Evolutionary conservation across 345 rosid species (phyloP), one percentile per base, ranked within the genome.

Genomic region (Angophora floribunda): DNA sequence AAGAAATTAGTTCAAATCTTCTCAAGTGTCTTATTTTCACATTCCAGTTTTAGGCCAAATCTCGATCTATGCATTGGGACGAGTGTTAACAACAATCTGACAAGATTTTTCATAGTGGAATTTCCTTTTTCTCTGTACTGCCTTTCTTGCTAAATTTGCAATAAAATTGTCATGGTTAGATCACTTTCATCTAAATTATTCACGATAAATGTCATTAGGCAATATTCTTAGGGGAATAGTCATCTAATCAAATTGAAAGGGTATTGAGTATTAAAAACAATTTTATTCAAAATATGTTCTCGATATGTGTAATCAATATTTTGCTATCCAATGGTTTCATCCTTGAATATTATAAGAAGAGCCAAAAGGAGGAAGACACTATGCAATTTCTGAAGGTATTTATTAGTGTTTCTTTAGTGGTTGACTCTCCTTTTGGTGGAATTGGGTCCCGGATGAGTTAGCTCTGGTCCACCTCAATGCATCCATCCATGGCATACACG

Each of bases 381-480:
- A 50, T 32, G 13, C 51, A 61, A 51, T 16, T 44, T 52, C 75
- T 85, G 57, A 75, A 41, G 82, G 82, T 41, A 41, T 75, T 63
- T 19, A 53, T 32, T 57, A 55, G 47, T 86, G 28, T 44, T 89
- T 86, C 85, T 91, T 91, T 88, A 91, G 91, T 91, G 88, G 95
- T 94, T 92, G 94, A 94, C 93, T 91, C 88, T 90, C 63, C 92
- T 85, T 87, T 87, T 88, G 88, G 90, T 88, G 91, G 90, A 87
- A 88, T 36, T 85, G 89, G 91, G 92, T 90, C 88, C 89, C 87
- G 88, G 86, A 75, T 36, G 82, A 9, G 82, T 36, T 75, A 75
- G 82, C 82, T 57, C 65, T 65, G 93, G 93, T 88, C 92, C 95
- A 91, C 91, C 86, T 87, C 19, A 19, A 89, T 90, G 90, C 94